These are phyloP conservation scores for Sphagnum tenellum DNA, from an alignment of 225 moss, liverwort and hornwort species.

Conservation along the genomic window DNA sequence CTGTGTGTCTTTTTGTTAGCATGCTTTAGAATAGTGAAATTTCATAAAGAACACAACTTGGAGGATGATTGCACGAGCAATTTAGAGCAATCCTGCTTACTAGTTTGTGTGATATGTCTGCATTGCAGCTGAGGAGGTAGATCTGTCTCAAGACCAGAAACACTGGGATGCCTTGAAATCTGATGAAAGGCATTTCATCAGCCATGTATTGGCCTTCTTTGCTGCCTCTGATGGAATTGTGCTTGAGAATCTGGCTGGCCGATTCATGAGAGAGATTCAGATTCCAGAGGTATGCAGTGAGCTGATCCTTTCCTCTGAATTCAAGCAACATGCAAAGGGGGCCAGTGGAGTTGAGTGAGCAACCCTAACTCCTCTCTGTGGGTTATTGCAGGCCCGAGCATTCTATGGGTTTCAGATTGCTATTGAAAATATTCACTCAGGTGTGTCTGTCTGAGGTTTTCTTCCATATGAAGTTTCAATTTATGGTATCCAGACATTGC, in stretches of 20 bases:
- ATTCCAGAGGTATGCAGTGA: constrained; percentile 53
- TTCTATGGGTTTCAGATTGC: constrained; percentile 95
- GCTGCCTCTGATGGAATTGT: constrained; percentile 95
- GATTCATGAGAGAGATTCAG: constrained; percentile 91
- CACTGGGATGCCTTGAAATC: constrained; percentile 68
- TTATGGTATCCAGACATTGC: not conserved
- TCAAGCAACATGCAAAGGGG: too few species aligned
- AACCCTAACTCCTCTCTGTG: too few species aligned
- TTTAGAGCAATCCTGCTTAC: not conserved
- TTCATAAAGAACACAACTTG: too few species aligned
- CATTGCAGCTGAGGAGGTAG: constrained; percentile 77
- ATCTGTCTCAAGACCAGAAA: constrained; percentile 59
- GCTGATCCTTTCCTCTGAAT: too few species aligned
- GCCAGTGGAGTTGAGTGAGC: too few species aligned
- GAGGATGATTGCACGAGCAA: not conserved
- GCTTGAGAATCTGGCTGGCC: constrained; percentile 71
- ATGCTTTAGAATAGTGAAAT: too few species aligned
- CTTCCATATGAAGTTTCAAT: not conserved
- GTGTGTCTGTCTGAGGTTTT: constrained; percentile 3
- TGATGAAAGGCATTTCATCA: constrained; percentile 75
- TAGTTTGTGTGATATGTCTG: not conserved
- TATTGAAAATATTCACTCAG: constrained; percentile 87
- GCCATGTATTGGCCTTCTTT: constrained; percentile 85
- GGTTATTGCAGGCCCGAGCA: constrained; percentile 41
- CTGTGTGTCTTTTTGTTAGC: too few species aligned